Base-by-base conservation (phyloP, 2,329 filamentous ascomycete species). In the Penicillium corylophilum region DNA sequence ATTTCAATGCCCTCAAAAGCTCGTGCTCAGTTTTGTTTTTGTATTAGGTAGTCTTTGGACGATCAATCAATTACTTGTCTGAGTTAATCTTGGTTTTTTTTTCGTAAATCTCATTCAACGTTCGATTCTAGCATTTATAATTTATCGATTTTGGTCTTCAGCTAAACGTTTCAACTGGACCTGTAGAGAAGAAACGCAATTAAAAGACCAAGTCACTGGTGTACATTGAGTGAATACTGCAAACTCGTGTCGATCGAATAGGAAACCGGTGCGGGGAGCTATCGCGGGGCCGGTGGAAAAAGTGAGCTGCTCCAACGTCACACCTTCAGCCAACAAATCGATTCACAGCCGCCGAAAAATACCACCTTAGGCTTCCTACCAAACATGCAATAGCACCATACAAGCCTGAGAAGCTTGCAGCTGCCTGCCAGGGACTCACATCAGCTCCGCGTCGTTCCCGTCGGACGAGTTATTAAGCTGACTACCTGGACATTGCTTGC, bases 1-100 rank as follows among this genome's bases (percentile, higher is more conserved):
- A 69, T 65, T 67, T 64, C 67, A 64, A 66, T 69, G 60, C 65
- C 67, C 64, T 64, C 62, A 66, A 71, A 64, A 61, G 54, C 62
- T 54, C 35, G 44, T 61, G 35, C 63, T 61, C 55, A 57, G 53
- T 62, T 58, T 50, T 56, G 60, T 23, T 56, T 38, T 60, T 61
- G 53, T 40, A 46, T 54, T 63, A 51, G 55, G 53, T 59, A 62
- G 64, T 65, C 55, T 61, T 46, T 38, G 46, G 55, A 46, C 51
- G 29, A 42, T 59, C 44, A 59, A 60, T 62, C 60, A 59, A 62
- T 62, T 64, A 45, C 58, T 52, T 62, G 44, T 54, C 51, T 59
- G 54, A 55, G 48, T 56, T 49, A 48, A 47, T 43, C 22, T 18
- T 31, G 42, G 4, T 20, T 3, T 45, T 5, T 6, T 20, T 38